Percentiles rank a stretch among this genome's conserved stretches.
phyloP scores from a whole-genome alignment of 371 early-diverging fungal genomes.

The Phascolomyces articulosus region DNA sequence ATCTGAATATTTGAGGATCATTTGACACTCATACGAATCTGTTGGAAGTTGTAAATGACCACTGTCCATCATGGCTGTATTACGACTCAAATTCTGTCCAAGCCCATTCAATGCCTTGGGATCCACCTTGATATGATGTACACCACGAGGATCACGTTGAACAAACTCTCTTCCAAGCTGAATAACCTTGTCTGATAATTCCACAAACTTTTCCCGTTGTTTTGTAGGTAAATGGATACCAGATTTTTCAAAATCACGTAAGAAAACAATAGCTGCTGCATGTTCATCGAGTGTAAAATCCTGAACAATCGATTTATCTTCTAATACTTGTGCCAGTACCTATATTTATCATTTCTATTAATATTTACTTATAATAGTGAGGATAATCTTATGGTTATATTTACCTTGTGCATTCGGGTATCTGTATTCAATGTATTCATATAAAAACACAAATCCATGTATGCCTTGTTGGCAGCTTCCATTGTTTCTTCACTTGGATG shows the following conservation, averaged over 20 bases:
- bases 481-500: constrained; percentile 79
- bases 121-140: constrained; percentile 29
- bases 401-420: constrained; percentile 78
- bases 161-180: constrained; percentile 78
- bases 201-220: constrained; percentile 76
- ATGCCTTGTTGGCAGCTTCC: constrained; percentile 80
- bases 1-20: constrained; percentile 65
- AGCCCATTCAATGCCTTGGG: constrained; percentile 26
- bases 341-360: constrained; percentile 18
- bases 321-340: constrained; percentile 69
- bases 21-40: constrained; percentile 53
- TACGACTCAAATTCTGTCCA: constrained; percentile 15
- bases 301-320: constrained; percentile 54
- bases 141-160: constrained; percentile 49
- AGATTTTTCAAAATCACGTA: constrained; percentile 92
- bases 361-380: background rate
- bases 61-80: constrained; percentile 10
- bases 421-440: constrained; percentile 95
- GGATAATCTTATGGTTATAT: background rate
- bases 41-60: constrained; percentile 54
- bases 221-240: constrained; percentile 85
- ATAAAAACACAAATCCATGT: constrained; percentile 74
- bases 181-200: constrained; percentile 81
- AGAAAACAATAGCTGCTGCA: constrained; percentile 81
- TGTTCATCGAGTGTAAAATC: constrained; percentile 71